Evolutionary conservation across 129 eudicot species (phyloP).

Genomic region (Pseudognaphalium luteoalbum): DNA sequence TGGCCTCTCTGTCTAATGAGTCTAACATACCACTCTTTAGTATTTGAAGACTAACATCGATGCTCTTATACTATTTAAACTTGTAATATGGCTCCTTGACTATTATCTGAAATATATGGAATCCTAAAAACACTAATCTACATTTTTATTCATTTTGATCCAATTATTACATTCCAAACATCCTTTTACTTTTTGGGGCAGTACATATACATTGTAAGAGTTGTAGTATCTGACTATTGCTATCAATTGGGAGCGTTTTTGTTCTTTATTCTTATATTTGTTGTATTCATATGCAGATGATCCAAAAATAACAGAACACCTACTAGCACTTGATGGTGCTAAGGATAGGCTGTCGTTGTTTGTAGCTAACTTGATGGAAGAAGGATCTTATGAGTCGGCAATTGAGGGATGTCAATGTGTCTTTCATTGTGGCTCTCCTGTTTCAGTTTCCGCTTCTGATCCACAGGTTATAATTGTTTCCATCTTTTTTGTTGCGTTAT

Average conservation of each 20-base stretch:
- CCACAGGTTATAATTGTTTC: background rate
- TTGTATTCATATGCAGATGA: constrained; percentile 8
- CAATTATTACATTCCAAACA: background rate
- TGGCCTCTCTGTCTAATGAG: background rate
- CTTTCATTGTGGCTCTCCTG: constrained; percentile 13
- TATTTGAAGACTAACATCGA: no score
- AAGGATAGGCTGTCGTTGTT: constrained; percentile 15
- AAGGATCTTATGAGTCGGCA: constrained; percentile 8
- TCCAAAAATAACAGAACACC: background rate
- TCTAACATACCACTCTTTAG: no score
- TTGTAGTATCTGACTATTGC: background rate
- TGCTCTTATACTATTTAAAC: background rate
- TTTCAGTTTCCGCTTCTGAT: constrained; percentile 1
- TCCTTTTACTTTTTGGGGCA: background rate
- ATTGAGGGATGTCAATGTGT: constrained; percentile 1
- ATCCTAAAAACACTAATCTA: background rate
- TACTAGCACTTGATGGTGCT: constrained; percentile 15
- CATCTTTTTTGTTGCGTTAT: background rate
- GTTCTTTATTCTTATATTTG: background rate
- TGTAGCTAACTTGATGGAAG: background rate
- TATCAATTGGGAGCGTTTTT: background rate
- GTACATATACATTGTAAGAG: background rate
- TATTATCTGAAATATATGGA: no score
- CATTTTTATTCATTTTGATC: background rate
- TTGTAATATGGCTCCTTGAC: background rate